phyloP scores from a whole-genome alignment of 345 rosid species.

The Jatropha curcas region DNA sequence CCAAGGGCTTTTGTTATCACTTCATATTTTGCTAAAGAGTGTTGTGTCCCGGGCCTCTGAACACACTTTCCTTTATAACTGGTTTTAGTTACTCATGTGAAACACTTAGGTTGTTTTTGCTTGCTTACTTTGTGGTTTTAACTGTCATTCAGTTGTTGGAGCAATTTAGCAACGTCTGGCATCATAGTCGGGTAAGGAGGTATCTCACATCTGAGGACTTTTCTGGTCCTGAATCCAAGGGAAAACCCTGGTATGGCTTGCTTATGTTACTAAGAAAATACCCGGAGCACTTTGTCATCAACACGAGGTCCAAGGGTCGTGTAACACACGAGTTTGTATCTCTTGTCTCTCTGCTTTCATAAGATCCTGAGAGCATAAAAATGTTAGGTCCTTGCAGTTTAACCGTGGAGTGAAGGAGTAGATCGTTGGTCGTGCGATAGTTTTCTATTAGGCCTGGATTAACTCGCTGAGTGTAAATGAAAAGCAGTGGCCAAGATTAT shows the following conservation, averaged over 20 bases:
- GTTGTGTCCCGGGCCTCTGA: not conserved
- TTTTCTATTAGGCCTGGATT: not conserved
- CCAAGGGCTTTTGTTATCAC: not conserved
- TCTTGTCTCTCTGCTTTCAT: conserved; percentile 81
- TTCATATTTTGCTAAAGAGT: not conserved
- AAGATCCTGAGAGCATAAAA: conserved; percentile 3
- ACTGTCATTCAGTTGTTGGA: conserved; percentile 59
- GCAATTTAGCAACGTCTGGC: conserved; percentile 77
- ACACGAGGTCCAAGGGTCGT: conserved; percentile 80
- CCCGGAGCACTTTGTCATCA: conserved; percentile 95
- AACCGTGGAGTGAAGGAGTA: not conserved
- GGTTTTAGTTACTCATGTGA: not conserved
- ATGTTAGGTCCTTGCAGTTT: not conserved
- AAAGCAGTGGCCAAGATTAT: too few relatives aligned
- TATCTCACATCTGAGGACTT: conserved; percentile 84
- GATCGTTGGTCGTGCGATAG: not conserved
- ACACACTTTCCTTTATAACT: not conserved
- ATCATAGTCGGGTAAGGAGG: conserved; percentile 82
- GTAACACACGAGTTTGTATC: conserved; percentile 85
- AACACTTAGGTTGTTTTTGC: not conserved
- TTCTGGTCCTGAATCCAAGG: conserved; percentile 72
- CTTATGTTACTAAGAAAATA: conserved; percentile 84
- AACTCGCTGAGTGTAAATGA: conserved; percentile 11
- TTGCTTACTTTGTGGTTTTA: conserved; percentile 8
- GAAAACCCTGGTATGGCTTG: conserved; percentile 91